Evolutionary conservation across 192 early-diverging fungal species (phyloP), one percentile per base, ranked within the genome.

Genomic region (Coemansia sp.): DNA sequence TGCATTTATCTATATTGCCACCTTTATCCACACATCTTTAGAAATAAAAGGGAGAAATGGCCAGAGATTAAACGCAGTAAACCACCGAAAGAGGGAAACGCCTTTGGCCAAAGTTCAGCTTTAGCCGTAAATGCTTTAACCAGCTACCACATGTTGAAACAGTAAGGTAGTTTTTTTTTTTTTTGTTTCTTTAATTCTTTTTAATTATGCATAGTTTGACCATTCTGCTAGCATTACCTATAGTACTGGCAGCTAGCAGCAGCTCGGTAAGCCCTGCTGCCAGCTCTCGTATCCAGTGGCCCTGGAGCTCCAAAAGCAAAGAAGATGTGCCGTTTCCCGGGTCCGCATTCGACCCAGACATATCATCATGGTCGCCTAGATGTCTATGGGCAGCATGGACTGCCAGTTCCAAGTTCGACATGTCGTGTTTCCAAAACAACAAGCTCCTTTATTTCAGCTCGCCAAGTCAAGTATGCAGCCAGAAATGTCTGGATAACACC

Each of bases 381-480:
- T 78, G 74, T 18, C 41, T 78, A 20, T 55, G 57, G 55, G 63
- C 68, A 9, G 63, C 33, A 6, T 33, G 55, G 30, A 49, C 41
- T 0, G 50, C 61, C 23, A 38, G 39, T 31, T 49, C 41, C 0
- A 62, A 45, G 28, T 78, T 70, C 18, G 53, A 78, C 48, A 64
- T 59, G 12, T 15, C 55, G 9, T 70, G 68, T 43, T 70, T 59
- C 35, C 55, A 70, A 35, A 50, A 10, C 31, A 54, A 51, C 21
- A 61, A 70, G 15, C 66, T 59, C 1, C 30, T 78, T 12, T 78
- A 78, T 21, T 78, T 78, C 51, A 67, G 61, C 57, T 43, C 66
- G 0, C 63, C 68, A 13, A 68, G 74, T 10, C 45, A 59, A 39
- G 44, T 78, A 50, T 78, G 74, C 53, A 53, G 36, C 13, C 58